phyloP scores from a whole-genome alignment of 1,139 yeast genomes.

The Candida sanyaensis region DNA sequence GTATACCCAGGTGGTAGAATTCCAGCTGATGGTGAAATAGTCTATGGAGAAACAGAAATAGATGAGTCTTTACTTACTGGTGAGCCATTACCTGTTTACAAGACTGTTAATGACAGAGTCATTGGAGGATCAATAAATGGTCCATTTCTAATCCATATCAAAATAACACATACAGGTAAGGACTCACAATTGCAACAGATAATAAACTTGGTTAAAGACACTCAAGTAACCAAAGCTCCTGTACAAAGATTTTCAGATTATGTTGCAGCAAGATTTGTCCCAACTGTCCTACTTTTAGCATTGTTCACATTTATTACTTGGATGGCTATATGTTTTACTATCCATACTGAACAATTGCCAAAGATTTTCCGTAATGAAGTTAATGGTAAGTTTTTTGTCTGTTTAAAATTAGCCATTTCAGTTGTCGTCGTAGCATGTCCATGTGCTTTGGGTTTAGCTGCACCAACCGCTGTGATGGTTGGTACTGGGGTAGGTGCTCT shows the following conservation, averaged over 20 bases:
- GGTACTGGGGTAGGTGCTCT: conserved; percentile 96
- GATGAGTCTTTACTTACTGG: conserved; percentile 93
- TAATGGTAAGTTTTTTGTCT: conserved; percentile 64
- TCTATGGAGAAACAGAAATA: conserved; percentile 76
- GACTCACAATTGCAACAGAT: conserved; percentile 87
- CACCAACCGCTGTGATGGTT: conserved; percentile 98
- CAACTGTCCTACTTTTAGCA: conserved; percentile 64
- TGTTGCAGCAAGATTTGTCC: conserved; percentile 86
- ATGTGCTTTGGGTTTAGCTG: conserved; percentile 94
- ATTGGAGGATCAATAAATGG: conserved; percentile 94
- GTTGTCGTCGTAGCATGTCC: conserved; percentile 98
- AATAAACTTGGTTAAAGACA: conserved; percentile 81
- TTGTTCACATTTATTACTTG: conserved; percentile 69
- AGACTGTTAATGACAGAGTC: conserved; percentile 59
- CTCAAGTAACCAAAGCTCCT: conserved; percentile 88
- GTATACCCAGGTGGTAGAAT: conserved; percentile 84
- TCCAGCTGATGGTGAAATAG: conserved; percentile 87
- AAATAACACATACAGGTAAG: conserved; percentile 71
- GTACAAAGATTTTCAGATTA: conserved; percentile 87
- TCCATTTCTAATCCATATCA: conserved; percentile 67
- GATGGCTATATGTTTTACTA: conserved; percentile 43
- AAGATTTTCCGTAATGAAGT: conserved; percentile 51
- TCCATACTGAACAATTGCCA: conserved; percentile 46
- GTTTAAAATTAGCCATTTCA: conserved; percentile 83
- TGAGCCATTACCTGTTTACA: conserved; percentile 76